Conservation (phyloP, 176 grass and related monocot species). For the Cymbopogon citratus region DNA sequence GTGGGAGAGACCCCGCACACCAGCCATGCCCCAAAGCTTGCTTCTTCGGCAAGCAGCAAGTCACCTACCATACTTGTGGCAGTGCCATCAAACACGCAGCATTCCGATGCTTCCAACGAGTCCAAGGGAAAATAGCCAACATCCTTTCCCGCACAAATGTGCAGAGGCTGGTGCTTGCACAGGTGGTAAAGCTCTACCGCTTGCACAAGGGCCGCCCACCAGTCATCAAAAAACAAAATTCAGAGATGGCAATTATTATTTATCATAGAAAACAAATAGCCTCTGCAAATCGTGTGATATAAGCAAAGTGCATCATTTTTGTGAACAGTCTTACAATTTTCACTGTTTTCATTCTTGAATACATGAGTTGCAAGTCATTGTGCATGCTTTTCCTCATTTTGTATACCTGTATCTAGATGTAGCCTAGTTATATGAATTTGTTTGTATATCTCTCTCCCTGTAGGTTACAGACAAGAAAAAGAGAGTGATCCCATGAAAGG, state of each 20-base stretch:
- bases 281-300: background rate
- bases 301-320: background rate
- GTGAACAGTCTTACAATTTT: background rate
- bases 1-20: background rate
- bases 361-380: background rate
- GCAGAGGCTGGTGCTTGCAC: too few species aligned
- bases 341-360: background rate
- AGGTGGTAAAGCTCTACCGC: too few species aligned
- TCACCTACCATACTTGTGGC: background rate
- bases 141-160: too few species aligned
- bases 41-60: background rate
- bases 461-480: conserved; percentile 63
- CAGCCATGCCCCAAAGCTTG: background rate
- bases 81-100: background rate
- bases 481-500: conserved; percentile 54
- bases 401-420: conserved; percentile 12
- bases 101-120: background rate
- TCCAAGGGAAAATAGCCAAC: too few species aligned
- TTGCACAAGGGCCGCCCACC: too few species aligned
- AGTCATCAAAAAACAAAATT: background rate
- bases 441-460: background rate
- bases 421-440: background rate
- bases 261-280: background rate
- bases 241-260: background rate
- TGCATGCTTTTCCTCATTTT: background rate